These are phyloP conservation scores for Mycena rosella DNA, from an alignment of 768 basidiomycete species.

Conservation along the genomic window DNA sequence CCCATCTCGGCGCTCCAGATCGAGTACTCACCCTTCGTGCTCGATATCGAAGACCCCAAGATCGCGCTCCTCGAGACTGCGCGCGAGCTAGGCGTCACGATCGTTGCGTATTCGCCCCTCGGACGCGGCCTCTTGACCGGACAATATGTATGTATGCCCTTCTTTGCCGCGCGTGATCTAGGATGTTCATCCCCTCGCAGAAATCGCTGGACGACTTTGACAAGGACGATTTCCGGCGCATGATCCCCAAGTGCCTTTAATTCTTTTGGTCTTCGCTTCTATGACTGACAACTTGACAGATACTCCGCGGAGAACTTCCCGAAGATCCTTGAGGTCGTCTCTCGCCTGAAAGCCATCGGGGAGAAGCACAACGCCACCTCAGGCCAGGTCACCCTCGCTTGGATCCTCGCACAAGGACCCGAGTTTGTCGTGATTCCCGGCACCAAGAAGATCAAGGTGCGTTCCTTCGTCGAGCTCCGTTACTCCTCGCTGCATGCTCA, in stretches of 20 bases:
- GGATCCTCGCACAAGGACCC: slow-evolving; percentile 58
- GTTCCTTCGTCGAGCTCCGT: slow-evolving; percentile 7
- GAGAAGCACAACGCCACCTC: slow-evolving; percentile 50
- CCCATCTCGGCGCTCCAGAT: slow-evolving; percentile 59
- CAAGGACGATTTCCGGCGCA: slow-evolving; percentile 50
- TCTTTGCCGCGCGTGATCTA: slow-evolving; percentile 36
- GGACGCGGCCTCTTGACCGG: slow-evolving; percentile 64
- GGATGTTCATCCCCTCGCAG: slow-evolving; percentile 43
- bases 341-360: slow-evolving; percentile 49
- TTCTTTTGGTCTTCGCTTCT: slow-evolving; percentile 41
- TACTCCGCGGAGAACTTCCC: slow-evolving; percentile 59
- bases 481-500: slow-evolving; percentile 37
- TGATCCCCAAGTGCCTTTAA: slow-evolving; percentile 50
- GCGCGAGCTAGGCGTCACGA: slow-evolving; percentile 56
- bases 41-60: slow-evolving; percentile 57
- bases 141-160: slow-evolving; percentile 47
- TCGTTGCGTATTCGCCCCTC: slow-evolving; percentile 64
- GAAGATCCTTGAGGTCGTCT: slow-evolving; percentile 51
- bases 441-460: slow-evolving; percentile 52
- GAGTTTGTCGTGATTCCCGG: slow-evolving; percentile 61
- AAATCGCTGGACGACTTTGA: slow-evolving; percentile 57
- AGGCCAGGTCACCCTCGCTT: slow-evolving; percentile 60
- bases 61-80: slow-evolving; percentile 53
- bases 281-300: slow-evolving; percentile 21
- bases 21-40: slow-evolving; percentile 58